A percentile compares a stretch with the other conserved stretches of the same genome.
phyloP scores from a whole-genome alignment of 108 stramenopile genomes.

The Epithemia pelagica region DNA sequence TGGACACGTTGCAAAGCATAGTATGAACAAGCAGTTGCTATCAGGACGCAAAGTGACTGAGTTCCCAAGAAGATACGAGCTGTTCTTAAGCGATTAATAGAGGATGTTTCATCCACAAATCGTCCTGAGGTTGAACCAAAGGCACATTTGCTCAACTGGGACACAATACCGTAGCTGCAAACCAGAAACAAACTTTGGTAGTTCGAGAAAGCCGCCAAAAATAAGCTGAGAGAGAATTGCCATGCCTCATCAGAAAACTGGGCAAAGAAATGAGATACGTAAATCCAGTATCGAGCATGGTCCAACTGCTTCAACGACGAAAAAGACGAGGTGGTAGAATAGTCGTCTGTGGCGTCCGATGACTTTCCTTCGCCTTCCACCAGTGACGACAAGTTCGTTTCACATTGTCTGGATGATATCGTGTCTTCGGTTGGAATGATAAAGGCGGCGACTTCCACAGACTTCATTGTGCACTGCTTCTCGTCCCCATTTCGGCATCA shows the following conservation, averaged over 20 bases:
- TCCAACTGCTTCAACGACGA: neutral
- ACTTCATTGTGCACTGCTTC: too few species aligned
- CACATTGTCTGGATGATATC: too few species aligned
- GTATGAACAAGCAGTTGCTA: slow-evolving; percentile 36
- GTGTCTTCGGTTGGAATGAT: too few species aligned
- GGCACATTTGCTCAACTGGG: slow-evolving; percentile 19
- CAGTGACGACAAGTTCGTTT: too few species aligned
- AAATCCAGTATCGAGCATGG: slow-evolving; percentile 30
- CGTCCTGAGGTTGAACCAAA: slow-evolving; percentile 28
- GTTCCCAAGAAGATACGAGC: slow-evolving; percentile 38
- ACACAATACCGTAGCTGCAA: slow-evolving; percentile 43
- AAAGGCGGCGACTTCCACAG: too few species aligned
- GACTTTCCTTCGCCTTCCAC: too few species aligned
- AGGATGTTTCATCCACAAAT: slow-evolving; percentile 21
- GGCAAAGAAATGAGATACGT: slow-evolving; percentile 45
- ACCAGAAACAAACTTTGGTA: slow-evolving; percentile 43
- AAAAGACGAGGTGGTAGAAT: too few species aligned
- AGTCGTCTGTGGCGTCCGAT: too few species aligned
- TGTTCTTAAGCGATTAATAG: slow-evolving; percentile 32
- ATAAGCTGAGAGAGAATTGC: slow-evolving; percentile 56
- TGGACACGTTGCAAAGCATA: neutral
- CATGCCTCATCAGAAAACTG: slow-evolving; percentile 50
- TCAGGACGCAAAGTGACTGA: slow-evolving; percentile 33
- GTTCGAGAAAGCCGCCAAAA: slow-evolving; percentile 49
- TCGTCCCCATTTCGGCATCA: too few species aligned